Evolutionary conservation across 306 rosid genomes (phyloP).

Genomic region (Fragaria ananassa): DNA sequence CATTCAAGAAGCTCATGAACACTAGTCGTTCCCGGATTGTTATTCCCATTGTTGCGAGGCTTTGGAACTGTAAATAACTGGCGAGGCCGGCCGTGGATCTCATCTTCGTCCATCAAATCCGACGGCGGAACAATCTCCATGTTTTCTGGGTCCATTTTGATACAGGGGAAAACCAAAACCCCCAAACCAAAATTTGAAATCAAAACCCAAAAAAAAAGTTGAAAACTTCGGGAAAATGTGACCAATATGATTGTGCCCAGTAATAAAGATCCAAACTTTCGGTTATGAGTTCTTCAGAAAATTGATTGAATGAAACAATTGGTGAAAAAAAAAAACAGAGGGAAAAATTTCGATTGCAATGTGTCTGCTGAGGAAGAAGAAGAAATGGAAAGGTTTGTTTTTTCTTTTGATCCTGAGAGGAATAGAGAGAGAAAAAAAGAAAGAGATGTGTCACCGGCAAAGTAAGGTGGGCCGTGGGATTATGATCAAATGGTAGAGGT

Average conservation of each 20-base stretch:
- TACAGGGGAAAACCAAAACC: not conserved
- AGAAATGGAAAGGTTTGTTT: slow-evolving; percentile 16
- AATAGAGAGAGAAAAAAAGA: not conserved
- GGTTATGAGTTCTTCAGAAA: not conserved
- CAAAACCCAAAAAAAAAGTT: not conserved
- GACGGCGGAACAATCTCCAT: slow-evolving; percentile 39
- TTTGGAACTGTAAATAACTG: slow-evolving; percentile 53
- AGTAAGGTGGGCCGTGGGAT: slow-evolving; percentile 20
- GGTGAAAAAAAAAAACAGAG: slow-evolving; percentile 1
- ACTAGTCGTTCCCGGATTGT: slow-evolving; percentile 46
- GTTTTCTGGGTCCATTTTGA: slow-evolving; percentile 49
- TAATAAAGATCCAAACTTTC: slow-evolving; percentile 3
- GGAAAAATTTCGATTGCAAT: slow-evolving; percentile 15
- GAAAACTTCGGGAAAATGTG: slow-evolving; percentile 1
- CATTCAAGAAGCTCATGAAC: slow-evolving; percentile 77
- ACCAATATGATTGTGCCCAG: not conserved
- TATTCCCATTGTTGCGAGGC: slow-evolving; percentile 36
- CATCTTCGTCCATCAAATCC: slow-evolving; percentile 57
- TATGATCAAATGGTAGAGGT: slow-evolving; percentile 19
- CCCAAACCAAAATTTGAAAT: not conserved
- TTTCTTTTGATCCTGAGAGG: not conserved
- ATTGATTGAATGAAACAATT: slow-evolving; percentile 3
- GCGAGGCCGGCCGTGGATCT: slow-evolving; percentile 36
- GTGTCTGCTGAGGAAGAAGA: not conserved
- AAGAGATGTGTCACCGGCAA: slow-evolving; percentile 3